phyloP scores from a whole-genome alignment of 2,329 filamentous ascomycete genomes.

The Botrytis cinerea region DNA sequence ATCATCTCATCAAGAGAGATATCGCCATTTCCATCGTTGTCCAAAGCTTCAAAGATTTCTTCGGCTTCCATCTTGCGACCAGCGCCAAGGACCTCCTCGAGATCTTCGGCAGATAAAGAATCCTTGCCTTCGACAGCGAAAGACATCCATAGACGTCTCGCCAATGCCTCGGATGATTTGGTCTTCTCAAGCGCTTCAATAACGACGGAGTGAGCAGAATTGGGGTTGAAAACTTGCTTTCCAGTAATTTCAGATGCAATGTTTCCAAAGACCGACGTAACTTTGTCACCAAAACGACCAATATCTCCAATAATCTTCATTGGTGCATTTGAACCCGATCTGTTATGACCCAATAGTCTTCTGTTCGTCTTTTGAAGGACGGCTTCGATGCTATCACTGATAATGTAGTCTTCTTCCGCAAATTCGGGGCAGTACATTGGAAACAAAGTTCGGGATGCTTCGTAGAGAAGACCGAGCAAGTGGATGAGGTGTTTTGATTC shows the following conservation, averaged over 20 bases:
- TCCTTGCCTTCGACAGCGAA: constrained; percentile 91
- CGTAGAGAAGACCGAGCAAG: constrained; percentile 82
- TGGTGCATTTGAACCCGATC: constrained; percentile 68
- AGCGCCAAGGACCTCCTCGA: constrained; percentile 82
- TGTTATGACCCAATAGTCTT: constrained; percentile 44
- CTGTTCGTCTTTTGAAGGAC: constrained; percentile 60
- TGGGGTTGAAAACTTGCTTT: constrained; percentile 92
- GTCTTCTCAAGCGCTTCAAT: constrained; percentile 85
- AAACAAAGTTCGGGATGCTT: constrained; percentile 85
- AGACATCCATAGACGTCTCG: constrained; percentile 96
- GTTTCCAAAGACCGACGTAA: constrained; percentile 90
- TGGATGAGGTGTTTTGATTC: constrained; percentile 85
- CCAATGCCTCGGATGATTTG: constrained; percentile 83
- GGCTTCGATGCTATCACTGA: constrained; percentile 79
- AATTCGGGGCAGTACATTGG: constrained; percentile 93
- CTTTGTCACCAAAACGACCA: constrained; percentile 84
- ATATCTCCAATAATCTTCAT: constrained; percentile 74
- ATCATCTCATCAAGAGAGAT: constrained; percentile 89
- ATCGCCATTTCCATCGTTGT: constrained; percentile 88
- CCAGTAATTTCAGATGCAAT: constrained; percentile 93
- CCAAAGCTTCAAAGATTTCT: constrained; percentile 78
- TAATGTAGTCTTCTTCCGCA: constrained; percentile 85
- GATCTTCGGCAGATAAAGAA: constrained; percentile 74
- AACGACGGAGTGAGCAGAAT: constrained; percentile 85
- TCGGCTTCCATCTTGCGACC: constrained; percentile 76